phyloP scores from a whole-genome alignment of 2,329 filamentous ascomycete genomes.

The Trichoderma koningiopsis region DNA sequence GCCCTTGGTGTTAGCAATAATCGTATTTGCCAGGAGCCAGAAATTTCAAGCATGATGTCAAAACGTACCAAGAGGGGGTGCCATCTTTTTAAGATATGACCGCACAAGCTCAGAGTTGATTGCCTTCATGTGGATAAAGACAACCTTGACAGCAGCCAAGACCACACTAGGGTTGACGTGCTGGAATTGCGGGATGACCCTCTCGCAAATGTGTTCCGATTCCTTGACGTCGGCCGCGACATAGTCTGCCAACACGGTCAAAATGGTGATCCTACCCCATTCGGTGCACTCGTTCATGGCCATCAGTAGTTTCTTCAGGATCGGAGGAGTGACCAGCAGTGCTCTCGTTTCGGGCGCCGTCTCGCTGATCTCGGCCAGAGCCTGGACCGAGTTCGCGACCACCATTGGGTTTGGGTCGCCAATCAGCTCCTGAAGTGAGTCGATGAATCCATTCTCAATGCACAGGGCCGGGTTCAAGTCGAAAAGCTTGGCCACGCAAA shows the following conservation, averaged over 20 bases:
- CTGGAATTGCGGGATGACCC: conserved; percentile 95
- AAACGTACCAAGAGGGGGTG: conserved; percentile 78
- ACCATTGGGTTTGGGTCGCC: conserved; percentile 99
- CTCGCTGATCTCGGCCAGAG: conserved; percentile 87
- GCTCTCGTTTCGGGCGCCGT: conserved; percentile 88
- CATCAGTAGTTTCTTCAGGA: conserved; percentile 93
- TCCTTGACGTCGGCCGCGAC: conserved; percentile 86
- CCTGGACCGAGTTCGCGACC: conserved; percentile 94
- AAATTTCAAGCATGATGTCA: background rate
- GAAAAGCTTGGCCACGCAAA: conserved; percentile 97
- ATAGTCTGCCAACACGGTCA: conserved; percentile 88
- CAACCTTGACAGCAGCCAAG: conserved; percentile 93
- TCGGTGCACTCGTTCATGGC: conserved; percentile 97
- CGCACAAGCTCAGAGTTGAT: conserved; percentile 76
- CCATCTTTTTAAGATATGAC: conserved; percentile 98
- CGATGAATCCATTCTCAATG: conserved; percentile 94
- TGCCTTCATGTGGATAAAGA: conserved; percentile 93
- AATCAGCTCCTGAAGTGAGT: conserved; percentile 91
- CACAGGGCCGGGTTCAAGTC: conserved; percentile 92
- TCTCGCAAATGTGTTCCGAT: conserved; percentile 96
- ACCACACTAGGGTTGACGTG: conserved; percentile 98
- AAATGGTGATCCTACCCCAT: conserved; percentile 93
- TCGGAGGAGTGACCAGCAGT: conserved; percentile 77
- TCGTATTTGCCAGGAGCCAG: background rate
- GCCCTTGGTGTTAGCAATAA: background rate